Base-by-base conservation (phyloP, 208 protist species). In the Leptomonas pyrrhocoris region DNA sequence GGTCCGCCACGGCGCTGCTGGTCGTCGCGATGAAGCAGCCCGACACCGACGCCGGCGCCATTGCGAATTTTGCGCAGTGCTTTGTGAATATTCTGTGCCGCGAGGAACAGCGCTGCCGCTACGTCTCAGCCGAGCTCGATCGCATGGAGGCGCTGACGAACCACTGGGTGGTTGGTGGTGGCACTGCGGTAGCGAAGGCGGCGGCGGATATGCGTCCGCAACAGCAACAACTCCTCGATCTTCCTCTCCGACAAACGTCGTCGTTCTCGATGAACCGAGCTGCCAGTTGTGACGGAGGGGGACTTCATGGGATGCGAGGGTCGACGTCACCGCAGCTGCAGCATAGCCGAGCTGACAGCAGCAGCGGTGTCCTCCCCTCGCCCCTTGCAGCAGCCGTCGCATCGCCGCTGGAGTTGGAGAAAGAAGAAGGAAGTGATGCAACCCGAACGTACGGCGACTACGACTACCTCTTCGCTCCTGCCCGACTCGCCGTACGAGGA, bases 1-100 rank as follows among this genome's bases (percentile, higher is more conserved):
- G 64, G 38, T 66, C 70, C 25, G 57, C 63, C 21, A 56, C 70
- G 18, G 75, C 75, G 56, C 69, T 86, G 51, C 74, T 95, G n/a
- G 86, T 95, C 16, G 77, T 92, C 2, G 90, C 90, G 36, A 89
- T 93, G 84, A 72, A 64, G 65, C 81, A 74, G 19, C 80, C 84
- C 2, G 90, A 95, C 68, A 76, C 76, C 5, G 84, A 90, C 46
- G 67, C 85, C 50, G 76, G 81, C 27, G 59, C 77, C 30, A 84
- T 95, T 42, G 61, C 82, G 11, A 84, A 84, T 53, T 93, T 95
- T 59, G 72, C 91, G n/a, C 90, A 95, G 73, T 80, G 83, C 48
- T 91, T 90, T 64, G 79, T 92, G 59, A 93, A 95, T 55, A 69
- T 90, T n/a, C 64, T 91, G 19, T 79, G 84, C n/a, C 85, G 90